A percentile compares a stretch with the other conserved stretches of the same genome.
phyloP scores from a whole-genome alignment of 495 filamentous ascomycete species.

The Penicillium nucicola region DNA sequence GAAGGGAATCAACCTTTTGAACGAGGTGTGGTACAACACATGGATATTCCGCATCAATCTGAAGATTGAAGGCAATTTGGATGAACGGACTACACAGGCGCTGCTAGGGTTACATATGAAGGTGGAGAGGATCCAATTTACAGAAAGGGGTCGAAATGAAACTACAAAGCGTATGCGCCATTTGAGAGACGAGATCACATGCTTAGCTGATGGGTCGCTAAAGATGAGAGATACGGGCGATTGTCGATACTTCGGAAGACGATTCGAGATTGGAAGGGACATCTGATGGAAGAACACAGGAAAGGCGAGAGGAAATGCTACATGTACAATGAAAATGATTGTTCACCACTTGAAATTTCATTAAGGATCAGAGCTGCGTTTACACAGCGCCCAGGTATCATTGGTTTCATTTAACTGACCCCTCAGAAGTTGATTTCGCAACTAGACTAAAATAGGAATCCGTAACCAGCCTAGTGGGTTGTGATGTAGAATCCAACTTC shows the following conservation, averaged over 20 bases:
- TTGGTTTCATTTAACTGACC: not conserved
- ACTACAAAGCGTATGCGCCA: not conserved
- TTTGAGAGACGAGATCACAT: not conserved
- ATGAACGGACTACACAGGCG: not conserved
- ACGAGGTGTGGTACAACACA: not conserved
- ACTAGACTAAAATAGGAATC: no score
- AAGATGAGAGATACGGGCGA: not conserved
- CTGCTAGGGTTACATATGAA: not conserved
- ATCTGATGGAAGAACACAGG: not conserved
- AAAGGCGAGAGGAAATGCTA: not conserved
- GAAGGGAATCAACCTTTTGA: not conserved
- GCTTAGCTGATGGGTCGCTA: not conserved
- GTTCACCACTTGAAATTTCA: not conserved
- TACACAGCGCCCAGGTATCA: not conserved
- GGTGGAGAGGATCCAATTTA: not conserved
- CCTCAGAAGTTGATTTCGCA: not conserved
- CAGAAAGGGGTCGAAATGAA: not conserved
- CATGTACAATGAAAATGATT: not conserved
- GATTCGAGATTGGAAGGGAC: not conserved
- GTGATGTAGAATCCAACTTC: no score
- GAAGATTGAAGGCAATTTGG: not conserved
- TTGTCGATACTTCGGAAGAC: not conserved
- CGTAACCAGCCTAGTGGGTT: no score
- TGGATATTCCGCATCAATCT: slow-evolving; percentile 1
- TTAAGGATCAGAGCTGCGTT: not conserved